Base-by-base conservation (phyloP, 176 grass and related monocot species). In the Carex parvula region DNA sequence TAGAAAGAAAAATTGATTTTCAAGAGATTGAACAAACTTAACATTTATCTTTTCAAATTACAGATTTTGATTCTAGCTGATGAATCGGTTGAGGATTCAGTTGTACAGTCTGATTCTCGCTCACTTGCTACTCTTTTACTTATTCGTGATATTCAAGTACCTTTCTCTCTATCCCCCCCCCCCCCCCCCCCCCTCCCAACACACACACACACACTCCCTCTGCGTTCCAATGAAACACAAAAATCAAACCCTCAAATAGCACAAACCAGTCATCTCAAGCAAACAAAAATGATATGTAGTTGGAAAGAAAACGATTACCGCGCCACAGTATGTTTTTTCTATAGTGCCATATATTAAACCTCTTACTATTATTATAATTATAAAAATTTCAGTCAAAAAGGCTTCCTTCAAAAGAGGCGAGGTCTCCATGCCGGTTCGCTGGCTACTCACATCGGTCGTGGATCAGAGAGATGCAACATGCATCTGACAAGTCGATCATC, bases 61-160 rank as follows among this genome's bases (percentile, higher is more conserved):
- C 86, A 98, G 92, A 98, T 98, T 88, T 93, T 98, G 87, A 98
- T 98, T 89, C 91, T 98, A 71, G 96, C 96, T 89, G 96, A 98
- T 85, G 96, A 98, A 80, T 98, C 96, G 13, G 88, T 95, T 39
- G 93, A 98, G 87, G 96, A 98, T 75, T 98, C 96, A 42, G 89
- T 98, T 10, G 96, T 98, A 64, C 96, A 98, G 82, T 98, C 93
- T 58, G 96, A 98, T 92, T 98, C 96, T 53, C 91, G 93, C 30
- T 98, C 93, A 64, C 89, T 98, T 74, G 96, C 96, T 83, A 98
- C 96, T 79, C 93, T 98, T 89, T 90, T 98, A 85, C 91, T 95
- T 80, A 98, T 98, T 85, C 92, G 92, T 67, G 95, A 98, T 70
- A 88, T 98, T 85, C 92, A 98, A 89, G 95, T 98, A 83, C 66